These are phyloP conservation scores for Apiospora pterosperma DNA, from an alignment of 2,329 filamentous ascomycete genomes.

Conservation along the genomic window DNA sequence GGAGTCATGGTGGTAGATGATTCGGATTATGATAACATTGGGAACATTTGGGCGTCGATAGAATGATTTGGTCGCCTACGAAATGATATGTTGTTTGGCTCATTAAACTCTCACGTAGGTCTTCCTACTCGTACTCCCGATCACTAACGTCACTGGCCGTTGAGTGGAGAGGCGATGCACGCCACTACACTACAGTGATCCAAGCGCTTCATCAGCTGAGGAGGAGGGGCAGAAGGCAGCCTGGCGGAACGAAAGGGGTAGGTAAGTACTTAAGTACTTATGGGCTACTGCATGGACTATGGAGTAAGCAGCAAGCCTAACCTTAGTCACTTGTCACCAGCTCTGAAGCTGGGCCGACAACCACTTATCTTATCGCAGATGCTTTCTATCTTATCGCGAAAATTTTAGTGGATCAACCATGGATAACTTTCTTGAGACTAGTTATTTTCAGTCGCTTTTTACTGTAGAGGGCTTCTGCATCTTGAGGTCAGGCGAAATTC, in stretches of 20 bases:
- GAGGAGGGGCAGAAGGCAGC: background rate
- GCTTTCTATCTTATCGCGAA: constrained; percentile 6
- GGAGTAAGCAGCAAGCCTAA: too few species aligned
- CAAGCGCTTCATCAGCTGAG: constrained; percentile 2
- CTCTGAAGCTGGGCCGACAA: too few species aligned
- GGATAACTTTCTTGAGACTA: constrained; percentile 3
- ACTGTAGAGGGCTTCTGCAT: background rate
- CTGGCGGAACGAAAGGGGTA: too few species aligned
- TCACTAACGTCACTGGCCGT: background rate
- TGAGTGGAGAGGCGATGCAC: background rate
- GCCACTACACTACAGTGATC: background rate
- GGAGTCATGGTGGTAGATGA: constrained; percentile 32
- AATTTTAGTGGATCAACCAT: constrained; percentile 5
- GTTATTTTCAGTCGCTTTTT: constrained; percentile 5
- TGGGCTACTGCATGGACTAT: too few species aligned
- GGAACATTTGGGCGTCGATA: background rate
- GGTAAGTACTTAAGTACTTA: too few species aligned
- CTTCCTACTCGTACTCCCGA: background rate
- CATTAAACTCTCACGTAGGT: background rate
- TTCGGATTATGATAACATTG: background rate
- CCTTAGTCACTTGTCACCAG: background rate
- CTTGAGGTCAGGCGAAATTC: background rate
- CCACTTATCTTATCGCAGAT: background rate
- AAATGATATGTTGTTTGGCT: background rate
- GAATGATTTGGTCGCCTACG: background rate